phyloP scores from a whole-genome alignment of 2,329 filamentous ascomycete genomes.

The Colletotrichum sp. region DNA sequence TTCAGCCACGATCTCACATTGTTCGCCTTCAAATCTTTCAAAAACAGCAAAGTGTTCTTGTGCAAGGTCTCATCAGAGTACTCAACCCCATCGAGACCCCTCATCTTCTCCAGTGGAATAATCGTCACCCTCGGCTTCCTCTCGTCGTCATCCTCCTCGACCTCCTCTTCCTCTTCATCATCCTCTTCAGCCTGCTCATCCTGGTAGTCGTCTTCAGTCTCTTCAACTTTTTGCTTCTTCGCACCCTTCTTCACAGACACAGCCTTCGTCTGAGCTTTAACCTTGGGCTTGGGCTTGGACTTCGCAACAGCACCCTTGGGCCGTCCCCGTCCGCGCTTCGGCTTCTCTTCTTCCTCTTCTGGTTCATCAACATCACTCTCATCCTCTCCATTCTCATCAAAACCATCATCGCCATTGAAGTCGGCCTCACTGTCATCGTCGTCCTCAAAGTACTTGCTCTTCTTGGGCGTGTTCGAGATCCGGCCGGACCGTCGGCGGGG shows the following conservation, averaged over 20 bases:
- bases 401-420: neutral
- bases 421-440: slow-evolving; percentile 25
- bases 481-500: slow-evolving; percentile 54
- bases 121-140: slow-evolving; percentile 41
- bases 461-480: slow-evolving; percentile 47
- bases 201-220: slow-evolving; percentile 16
- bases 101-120: slow-evolving; percentile 44
- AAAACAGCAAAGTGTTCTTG: slow-evolving; percentile 62
- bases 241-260: slow-evolving; percentile 28
- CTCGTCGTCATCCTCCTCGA: slow-evolving; percentile 38
- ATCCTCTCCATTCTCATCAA: slow-evolving; percentile 8
- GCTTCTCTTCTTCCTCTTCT: slow-evolving; percentile 24
- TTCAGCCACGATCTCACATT: slow-evolving; percentile 66
- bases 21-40: slow-evolving; percentile 63
- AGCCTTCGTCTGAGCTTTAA: slow-evolving; percentile 17
- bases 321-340: slow-evolving; percentile 17
- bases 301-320: neutral
- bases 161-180: slow-evolving; percentile 20
- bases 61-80: slow-evolving; percentile 61
- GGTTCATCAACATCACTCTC: slow-evolving; percentile 19
- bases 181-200: slow-evolving; percentile 24
- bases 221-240: slow-evolving; percentile 27
- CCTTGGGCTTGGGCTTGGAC: neutral
- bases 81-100: slow-evolving; percentile 44
- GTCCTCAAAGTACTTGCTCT: slow-evolving; percentile 58